Conservation (phyloP, 257 asterid genomes). For the Primulina tabacum region DNA sequence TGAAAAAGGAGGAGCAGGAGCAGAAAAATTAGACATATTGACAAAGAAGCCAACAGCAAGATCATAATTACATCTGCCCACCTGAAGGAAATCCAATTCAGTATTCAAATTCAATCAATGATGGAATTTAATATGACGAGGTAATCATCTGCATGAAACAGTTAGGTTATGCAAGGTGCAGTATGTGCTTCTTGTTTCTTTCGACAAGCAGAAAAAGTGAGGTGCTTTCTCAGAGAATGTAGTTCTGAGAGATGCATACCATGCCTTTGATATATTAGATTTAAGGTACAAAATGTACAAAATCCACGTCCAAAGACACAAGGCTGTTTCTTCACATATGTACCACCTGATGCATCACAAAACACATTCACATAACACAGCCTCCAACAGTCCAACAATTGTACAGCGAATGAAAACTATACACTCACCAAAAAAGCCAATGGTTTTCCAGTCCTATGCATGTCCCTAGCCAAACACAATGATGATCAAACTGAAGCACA, state of each 20-base stretch:
- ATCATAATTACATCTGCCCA: conserved; percentile 72
- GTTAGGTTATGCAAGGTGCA: conserved; percentile 11
- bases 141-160: conserved; percentile 11
- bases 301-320: conserved; percentile 83
- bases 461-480: conserved; percentile 97
- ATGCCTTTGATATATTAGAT: conserved; percentile 64
- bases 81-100: conserved; percentile 54
- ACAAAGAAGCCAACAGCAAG: conserved; percentile 59
- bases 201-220: conserved; percentile 6
- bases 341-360: conserved; percentile 72
- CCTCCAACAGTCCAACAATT: conserved; percentile 11
- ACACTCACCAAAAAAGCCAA: conserved; percentile 77
- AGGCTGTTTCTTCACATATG: conserved; percentile 76
- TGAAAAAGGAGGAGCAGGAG: conserved; percentile 85
- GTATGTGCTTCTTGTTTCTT: not conserved
- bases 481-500: conserved; percentile 99
- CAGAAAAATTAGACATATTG: conserved; percentile 60
- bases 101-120: conserved; percentile 18
- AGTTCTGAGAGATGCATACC: conserved; percentile 48
- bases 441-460: conserved; percentile 94
- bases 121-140: conserved; percentile 16
- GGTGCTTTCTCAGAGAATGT: conserved; percentile 14
- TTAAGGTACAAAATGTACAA: conserved; percentile 69
- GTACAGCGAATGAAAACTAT: conserved; percentile 13
- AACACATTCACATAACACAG: conserved; percentile 8